Evolutionary conservation across 148 eudicot genomes (phyloP).

Genomic region (Amaranthus cruentus): DNA sequence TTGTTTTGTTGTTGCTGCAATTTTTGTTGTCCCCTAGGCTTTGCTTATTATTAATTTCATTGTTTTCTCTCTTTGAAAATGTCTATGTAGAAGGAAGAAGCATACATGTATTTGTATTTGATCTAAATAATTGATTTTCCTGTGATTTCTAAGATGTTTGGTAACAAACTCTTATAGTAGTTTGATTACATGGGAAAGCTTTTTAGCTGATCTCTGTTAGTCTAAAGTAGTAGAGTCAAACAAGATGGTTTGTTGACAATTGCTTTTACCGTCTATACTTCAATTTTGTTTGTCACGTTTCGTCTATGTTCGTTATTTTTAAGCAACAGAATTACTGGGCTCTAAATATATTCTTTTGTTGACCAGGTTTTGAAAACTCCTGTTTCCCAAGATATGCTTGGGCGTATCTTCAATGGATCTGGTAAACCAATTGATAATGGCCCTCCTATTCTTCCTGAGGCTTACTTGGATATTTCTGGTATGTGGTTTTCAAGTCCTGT

Average conservation of each 20-base stretch:
- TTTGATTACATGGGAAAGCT: too few relatives aligned
- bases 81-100: too few relatives aligned
- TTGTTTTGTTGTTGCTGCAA: not conserved
- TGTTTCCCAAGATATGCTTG: slow-evolving; percentile 97
- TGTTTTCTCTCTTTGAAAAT: not conserved
- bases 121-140: too few relatives aligned
- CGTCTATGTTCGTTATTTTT: not conserved
- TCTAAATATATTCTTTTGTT: not conserved
- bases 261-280: too few relatives aligned
- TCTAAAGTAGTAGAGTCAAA: not conserved
- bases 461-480: slow-evolving; percentile 97
- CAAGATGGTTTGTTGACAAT: not conserved
- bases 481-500: slow-evolving; percentile 19
- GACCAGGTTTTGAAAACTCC: slow-evolving; percentile 92
- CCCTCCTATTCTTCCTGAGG: slow-evolving; percentile 97
- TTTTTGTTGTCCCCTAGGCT: not conserved
- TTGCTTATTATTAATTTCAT: not conserved
- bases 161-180: too few relatives aligned
- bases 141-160: too few relatives aligned
- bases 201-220: too few relatives aligned
- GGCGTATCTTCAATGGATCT: slow-evolving; percentile 96
- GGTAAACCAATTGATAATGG: slow-evolving; percentile 99
- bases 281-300: too few relatives aligned
- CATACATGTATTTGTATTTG: too few relatives aligned
- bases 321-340: not conserved